These are phyloP conservation scores for Claviceps quebecensis DNA, from an alignment of 2,329 filamentous ascomycete species.

Conservation along the genomic window DNA sequence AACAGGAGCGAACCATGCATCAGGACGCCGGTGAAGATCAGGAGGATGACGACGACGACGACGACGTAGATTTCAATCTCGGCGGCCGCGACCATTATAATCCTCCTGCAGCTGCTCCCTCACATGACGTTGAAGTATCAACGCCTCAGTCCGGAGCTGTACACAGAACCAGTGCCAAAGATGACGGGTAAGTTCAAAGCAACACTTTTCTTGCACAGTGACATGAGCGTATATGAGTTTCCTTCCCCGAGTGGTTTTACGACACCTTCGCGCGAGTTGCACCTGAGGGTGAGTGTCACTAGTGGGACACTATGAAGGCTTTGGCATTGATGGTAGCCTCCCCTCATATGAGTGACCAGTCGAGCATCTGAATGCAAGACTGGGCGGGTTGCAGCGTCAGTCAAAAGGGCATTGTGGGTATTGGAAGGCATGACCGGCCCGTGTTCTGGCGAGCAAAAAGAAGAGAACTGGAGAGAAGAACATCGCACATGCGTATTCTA, in stretches of 20 bases:
- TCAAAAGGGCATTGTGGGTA: background rate
- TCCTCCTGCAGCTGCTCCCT: slow-evolving; percentile 14
- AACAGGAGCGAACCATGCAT: slow-evolving; percentile 28
- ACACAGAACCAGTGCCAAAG: slow-evolving; percentile 49
- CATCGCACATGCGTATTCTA: background rate
- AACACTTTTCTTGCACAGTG: background rate
- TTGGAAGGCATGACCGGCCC: background rate
- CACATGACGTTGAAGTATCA: slow-evolving; percentile 19
- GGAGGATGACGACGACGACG: slow-evolving; percentile 29
- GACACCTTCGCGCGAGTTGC: background rate
- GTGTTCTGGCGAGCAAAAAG: background rate
- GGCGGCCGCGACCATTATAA: slow-evolving; percentile 29
- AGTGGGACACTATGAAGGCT: background rate
- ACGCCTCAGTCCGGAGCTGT: slow-evolving; percentile 22
- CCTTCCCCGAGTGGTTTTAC: background rate
- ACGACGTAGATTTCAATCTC: slow-evolving; percentile 46
- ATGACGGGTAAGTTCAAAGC: slow-evolving; percentile 27
- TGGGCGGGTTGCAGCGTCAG: background rate
- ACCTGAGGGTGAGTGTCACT: background rate
- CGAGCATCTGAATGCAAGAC: background rate
- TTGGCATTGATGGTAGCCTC: background rate
- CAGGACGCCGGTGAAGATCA: slow-evolving; percentile 24
- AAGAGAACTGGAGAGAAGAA: background rate
- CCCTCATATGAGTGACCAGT: background rate
- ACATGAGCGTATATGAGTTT: background rate